phyloP scores from a whole-genome alignment of 2,329 filamentous ascomycete genomes.

The Diaporthe sp. region DNA sequence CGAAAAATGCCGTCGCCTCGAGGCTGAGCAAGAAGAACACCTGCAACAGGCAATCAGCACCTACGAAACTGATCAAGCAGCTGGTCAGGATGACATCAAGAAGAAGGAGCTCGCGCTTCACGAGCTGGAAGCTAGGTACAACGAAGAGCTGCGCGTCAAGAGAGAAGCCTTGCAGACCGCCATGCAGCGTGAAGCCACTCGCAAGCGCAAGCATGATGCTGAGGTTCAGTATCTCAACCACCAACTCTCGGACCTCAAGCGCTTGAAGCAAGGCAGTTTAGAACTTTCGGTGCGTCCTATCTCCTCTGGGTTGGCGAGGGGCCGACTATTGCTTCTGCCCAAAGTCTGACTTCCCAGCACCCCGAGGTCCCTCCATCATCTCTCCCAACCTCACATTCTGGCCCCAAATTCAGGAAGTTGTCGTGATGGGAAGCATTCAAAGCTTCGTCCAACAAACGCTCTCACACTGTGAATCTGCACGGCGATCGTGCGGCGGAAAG shows the following conservation, averaged over 20 bases:
- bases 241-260: neutral
- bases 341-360: neutral
- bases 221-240: neutral
- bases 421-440: neutral
- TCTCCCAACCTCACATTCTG: neutral
- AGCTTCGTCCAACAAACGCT: neutral
- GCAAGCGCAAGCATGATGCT: neutral
- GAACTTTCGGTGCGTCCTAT: neutral
- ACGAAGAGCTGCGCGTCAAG: neutral
- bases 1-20: neutral
- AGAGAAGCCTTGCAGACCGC: neutral
- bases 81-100: neutral
- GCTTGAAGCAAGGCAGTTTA: neutral
- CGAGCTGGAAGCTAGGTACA: neutral
- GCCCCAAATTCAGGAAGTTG: neutral
- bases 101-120: neutral
- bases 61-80: neutral
- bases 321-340: neutral
- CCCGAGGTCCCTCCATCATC: neutral
- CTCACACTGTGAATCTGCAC: neutral
- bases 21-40: neutral
- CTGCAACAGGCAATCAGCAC: neutral
- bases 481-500: neutral
- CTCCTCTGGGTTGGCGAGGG: neutral
- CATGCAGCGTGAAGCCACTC: neutral